phyloP scores from a whole-genome alignment of 75 land plant genomes.

The Sequoiadendron giganteum region DNA sequence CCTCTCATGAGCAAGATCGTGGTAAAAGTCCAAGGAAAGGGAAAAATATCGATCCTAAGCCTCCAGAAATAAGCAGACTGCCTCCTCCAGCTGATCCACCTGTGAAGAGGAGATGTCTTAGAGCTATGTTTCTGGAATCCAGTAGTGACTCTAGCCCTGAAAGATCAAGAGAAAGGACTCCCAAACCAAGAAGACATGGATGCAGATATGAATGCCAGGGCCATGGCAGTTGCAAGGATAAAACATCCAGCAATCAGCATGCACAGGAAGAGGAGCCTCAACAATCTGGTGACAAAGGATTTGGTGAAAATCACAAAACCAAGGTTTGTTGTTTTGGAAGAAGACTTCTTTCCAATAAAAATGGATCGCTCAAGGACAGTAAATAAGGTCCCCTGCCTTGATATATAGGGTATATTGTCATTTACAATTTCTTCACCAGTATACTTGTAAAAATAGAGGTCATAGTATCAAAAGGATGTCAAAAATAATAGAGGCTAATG shows the following conservation, averaged over 20 bases:
- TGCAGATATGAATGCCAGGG: conserved; percentile 23
- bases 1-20: not conserved
- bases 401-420: not conserved
- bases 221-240: not conserved
- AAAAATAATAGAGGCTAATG: not conserved
- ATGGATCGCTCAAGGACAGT: not conserved
- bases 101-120: conserved; percentile 47
- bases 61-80: conserved; percentile 12
- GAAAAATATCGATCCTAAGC: not conserved
- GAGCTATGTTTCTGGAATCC: conserved; percentile 48
- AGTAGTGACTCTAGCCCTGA: conserved; percentile 48
- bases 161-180: conserved; percentile 14
- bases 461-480: not conserved
- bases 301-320: not conserved
- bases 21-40: not conserved
- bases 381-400: not conserved
- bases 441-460: not conserved
- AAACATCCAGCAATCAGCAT: not conserved
- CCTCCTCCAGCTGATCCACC: conserved; percentile 30
- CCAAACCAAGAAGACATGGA: conserved; percentile 31
- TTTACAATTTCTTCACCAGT: not conserved
- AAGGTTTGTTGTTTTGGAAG: not conserved
- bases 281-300: not conserved
- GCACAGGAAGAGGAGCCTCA: not conserved
- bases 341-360: not conserved